Base-by-base conservation (phyloP, 345 rosid genomes). In the Trapa bicornis region DNA sequence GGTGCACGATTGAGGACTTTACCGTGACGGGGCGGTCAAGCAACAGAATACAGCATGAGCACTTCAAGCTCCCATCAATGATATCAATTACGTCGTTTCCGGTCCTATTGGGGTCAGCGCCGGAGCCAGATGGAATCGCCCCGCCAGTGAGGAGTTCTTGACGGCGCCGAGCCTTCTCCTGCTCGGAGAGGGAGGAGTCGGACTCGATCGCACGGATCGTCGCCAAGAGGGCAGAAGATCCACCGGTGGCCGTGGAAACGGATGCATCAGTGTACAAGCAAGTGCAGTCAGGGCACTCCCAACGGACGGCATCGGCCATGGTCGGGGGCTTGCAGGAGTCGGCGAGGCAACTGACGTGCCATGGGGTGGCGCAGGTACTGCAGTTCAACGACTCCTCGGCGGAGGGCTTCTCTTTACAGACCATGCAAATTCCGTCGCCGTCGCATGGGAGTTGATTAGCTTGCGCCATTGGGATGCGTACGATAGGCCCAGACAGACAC, bases 11-110 rank as follows among this genome's bases (percentile, higher is more conserved):
- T 42, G 43, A 52, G 0, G 16, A 39, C 47, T 84, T 22, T 65
- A 89, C 97, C 73, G 97, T 78, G 47, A 90, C 89, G 0, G 97
- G 97, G n/a, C 87, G 77, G 14, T 87, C 89, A 16, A 80, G 88
- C 67, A 87, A 37, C 67, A 79, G 81, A 77, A 78, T 73, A 67
- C 97, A 91, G 33, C 86, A 75, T 1, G 87, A 68, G 63, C 97
- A 91, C 13, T 73, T 78, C 8, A 87, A 71, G 63, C 67, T 75
- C 10, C 72, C 80, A 5, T 61, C 75, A 15, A 85, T 76, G 45
- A 77, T 50, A 56, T 73, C 80, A 38, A 80, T 11, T 42, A 80
- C 70, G 47, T 79, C 84, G 10, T 42, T 68, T 29, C 65, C 78
- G 13, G 70, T 65, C 22, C 64, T 53, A 69, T 37, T 70, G 74